Base-by-base conservation (phyloP, 768 basidiomycete species). In the Mycena metata region DNA sequence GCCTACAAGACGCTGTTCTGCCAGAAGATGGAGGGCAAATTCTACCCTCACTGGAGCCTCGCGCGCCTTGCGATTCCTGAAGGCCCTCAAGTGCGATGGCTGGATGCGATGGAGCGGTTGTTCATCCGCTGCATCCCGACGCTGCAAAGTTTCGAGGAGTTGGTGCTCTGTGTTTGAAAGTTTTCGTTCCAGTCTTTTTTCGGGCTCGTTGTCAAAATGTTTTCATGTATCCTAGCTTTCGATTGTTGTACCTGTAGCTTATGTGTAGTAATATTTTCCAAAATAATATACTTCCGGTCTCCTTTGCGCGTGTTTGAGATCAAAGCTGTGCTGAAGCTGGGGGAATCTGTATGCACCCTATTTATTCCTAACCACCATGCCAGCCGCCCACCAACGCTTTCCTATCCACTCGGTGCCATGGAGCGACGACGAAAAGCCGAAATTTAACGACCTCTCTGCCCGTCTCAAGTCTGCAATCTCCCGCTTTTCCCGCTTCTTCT, bases 341-440 rank as follows among this genome's bases (percentile, higher is more conserved):
- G 2, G 39, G 39, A 39, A 39, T 10, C 39, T 9, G 39, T 5
- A 39, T 39, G 39, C 39, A 39, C 63, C 24, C 52, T 69, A 69
- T 65, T 69, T 69, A 69, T 69, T 56, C 11, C 59, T 69, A 61
- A 39, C 58, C 51, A 56, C 56, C 36, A 69, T 69, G 68, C 50
- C 62, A 36, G 10, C 57, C 41, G 58, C 64, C 54, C 66, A 61
- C 63, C 68, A 69, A 69, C 68, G 68, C 64, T 65, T 69, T 58
- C 70, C 70, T 72, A 72, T 72, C 43, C 67, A 72, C 51, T 71
- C 66, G 35, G 70, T 63, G 42, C 70, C 70, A 42, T 72, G 70
- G 70, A 69, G 54, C 65, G 67, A 69, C 63, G 64, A 70, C 19
- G 71, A 69, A 24, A 60, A 45, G 23, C 66, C 64, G 15, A 54